These are phyloP conservation scores for Fusarium cicatricum DNA, from an alignment of 2,329 filamentous ascomycete species.

Conservation along the genomic window DNA sequence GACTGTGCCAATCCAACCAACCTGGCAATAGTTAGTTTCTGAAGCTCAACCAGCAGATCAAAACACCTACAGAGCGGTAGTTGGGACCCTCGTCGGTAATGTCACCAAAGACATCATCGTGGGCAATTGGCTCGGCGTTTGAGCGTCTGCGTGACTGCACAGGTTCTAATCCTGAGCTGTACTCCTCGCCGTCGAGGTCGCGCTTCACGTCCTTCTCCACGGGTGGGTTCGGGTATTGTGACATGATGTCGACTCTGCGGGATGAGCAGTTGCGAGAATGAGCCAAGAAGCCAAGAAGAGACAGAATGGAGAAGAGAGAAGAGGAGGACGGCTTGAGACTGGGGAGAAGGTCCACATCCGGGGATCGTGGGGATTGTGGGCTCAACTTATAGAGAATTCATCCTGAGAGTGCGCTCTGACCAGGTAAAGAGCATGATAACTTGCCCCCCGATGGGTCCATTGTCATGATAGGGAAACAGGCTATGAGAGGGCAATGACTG, in stretches of 20 bases:
- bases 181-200: constrained; percentile 17
- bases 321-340: not conserved
- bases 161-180: not conserved
- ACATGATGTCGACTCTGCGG: constrained; percentile 10
- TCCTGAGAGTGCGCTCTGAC: not conserved
- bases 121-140: constrained; percentile 5
- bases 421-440: constrained; percentile 1
- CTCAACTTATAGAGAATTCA: constrained; percentile 29
- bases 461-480: constrained; percentile 14
- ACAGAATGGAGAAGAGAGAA: constrained; percentile 5
- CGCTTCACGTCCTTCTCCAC: constrained; percentile 27
- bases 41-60: not conserved
- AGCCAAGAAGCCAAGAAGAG: not conserved
- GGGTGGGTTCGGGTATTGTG: constrained; percentile 18
- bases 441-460: constrained; percentile 12
- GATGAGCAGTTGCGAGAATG: not conserved
- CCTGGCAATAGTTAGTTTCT: constrained; percentile 40
- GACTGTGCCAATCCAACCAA: constrained; percentile 53
- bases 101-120: constrained; percentile 46
- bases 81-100: constrained; percentile 43
- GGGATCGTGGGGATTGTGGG: constrained; percentile 26
- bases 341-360: constrained; percentile 9
- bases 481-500: not conserved
- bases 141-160: constrained; percentile 4
- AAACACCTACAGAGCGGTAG: constrained; percentile 42